phyloP scores from a whole-genome alignment of 306 rosid genomes.

The Citrullus amarus region DNA sequence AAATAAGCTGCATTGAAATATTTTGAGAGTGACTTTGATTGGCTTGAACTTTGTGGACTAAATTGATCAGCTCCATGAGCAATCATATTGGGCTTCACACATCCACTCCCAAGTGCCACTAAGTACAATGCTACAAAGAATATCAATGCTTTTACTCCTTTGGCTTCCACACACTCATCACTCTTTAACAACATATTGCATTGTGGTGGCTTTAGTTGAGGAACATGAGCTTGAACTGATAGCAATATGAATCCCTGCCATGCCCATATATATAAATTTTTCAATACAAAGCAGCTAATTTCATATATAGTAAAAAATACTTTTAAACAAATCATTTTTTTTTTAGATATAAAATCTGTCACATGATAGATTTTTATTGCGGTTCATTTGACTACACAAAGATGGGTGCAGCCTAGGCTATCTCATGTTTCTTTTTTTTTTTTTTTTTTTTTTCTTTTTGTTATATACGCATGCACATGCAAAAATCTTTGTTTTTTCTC shows the following conservation, averaged over 20 bases:
- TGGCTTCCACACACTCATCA: conserved; percentile 51
- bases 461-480: not conserved
- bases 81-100: conserved; percentile 91
- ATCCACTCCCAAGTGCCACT: conserved; percentile 93
- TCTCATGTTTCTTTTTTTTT: too few species aligned
- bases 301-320: too few species aligned
- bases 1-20: conserved; percentile 88
- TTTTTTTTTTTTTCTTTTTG: too few species aligned
- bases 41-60: conserved; percentile 28
- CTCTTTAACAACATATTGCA: conserved; percentile 24
- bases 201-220: conserved; percentile 65
- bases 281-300: too few species aligned
- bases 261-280: not conserved
- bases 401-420: too few species aligned
- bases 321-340: too few species aligned
- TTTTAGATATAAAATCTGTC: too few species aligned
- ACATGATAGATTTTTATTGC: too few species aligned
- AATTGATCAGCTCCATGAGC: conserved; percentile 95
- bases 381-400: too few species aligned
- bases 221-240: conserved; percentile 91
- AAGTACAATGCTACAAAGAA: conserved; percentile 74
- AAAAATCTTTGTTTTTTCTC: not conserved
- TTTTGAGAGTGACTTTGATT: conserved; percentile 50
- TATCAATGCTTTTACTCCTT: conserved; percentile 57
- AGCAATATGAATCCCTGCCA: conserved; percentile 73